phyloP scores from a whole-genome alignment of 495 filamentous ascomycete species.

The Podospora tetraspora region DNA sequence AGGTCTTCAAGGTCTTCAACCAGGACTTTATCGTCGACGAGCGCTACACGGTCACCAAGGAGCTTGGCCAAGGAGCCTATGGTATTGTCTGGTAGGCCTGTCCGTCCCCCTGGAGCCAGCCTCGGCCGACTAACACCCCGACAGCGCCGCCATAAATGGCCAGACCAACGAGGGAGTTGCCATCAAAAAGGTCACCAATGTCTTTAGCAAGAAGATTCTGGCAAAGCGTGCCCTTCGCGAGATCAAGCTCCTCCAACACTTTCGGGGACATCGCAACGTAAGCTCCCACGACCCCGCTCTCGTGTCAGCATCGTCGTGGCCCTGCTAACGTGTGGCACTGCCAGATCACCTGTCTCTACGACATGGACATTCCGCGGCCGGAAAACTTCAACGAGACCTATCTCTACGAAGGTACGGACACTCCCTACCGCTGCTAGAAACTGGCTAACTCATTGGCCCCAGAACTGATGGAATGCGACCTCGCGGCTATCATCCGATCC shows the following conservation, averaged over 20 bases:
- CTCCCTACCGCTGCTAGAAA: background rate
- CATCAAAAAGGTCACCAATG: constrained; percentile 99
- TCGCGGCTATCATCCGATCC: constrained; percentile 96
- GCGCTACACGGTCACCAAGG: constrained; percentile 96
- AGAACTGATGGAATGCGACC: constrained; percentile 99
- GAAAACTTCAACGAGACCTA: constrained; percentile 99
- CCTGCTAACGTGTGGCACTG: background rate
- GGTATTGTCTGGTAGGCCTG: constrained; percentile 91
- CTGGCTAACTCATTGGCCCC: constrained; percentile 21
- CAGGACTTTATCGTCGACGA: constrained; percentile 99
- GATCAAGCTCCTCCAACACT: constrained; percentile 98
- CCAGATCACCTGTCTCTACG: constrained; percentile 97
- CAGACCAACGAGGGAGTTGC: constrained; percentile 93
- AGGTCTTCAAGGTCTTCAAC: constrained; percentile 99
- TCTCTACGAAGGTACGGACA: constrained; percentile 83
- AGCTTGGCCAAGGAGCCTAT: constrained; percentile 95
- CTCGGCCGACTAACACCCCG: constrained; percentile 5
- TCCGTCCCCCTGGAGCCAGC: constrained; percentile 19
- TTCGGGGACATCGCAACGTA: constrained; percentile 69
- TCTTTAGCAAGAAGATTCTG: constrained; percentile 99
- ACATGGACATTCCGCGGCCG: constrained; percentile 97
- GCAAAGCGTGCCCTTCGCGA: constrained; percentile 96
- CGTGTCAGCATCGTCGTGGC: background rate
- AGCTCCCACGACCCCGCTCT: constrained; percentile 16
- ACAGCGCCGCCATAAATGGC: constrained; percentile 85